These are phyloP conservation scores for Neltuma alba DNA, from an alignment of 306 rosid species.

Conservation along the genomic window DNA sequence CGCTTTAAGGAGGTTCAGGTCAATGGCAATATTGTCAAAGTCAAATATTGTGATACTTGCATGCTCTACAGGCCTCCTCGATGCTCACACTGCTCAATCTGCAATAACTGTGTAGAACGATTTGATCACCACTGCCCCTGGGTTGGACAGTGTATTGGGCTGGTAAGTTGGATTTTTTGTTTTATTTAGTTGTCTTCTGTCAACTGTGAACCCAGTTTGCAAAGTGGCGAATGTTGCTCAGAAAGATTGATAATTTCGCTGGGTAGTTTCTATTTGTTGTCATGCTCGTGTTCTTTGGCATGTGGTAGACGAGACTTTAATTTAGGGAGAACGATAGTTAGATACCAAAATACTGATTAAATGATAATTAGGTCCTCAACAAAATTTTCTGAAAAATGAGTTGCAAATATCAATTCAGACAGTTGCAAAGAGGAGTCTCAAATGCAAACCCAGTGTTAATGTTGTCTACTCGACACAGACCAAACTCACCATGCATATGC, in stretches of 20 bases:
- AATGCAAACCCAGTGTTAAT: no score
- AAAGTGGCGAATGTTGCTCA: not conserved
- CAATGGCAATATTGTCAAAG: constrained; percentile 72
- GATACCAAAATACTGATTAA: no score
- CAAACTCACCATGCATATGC: not conserved
- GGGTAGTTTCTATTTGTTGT: constrained; percentile 14
- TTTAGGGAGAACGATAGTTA: no score
- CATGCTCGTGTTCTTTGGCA: not conserved
- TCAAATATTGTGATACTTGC: constrained; percentile 97
- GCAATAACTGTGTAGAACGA: constrained; percentile 95
- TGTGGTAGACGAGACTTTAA: not conserved
- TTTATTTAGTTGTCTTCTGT: not conserved
- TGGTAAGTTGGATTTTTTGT: constrained; percentile 58
- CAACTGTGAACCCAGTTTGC: not conserved
- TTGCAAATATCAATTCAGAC: no score
- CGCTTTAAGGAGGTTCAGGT: constrained; percentile 90
- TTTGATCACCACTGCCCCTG: constrained; percentile 99
- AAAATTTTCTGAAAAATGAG: no score
- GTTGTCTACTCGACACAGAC: not conserved
- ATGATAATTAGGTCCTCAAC: no score
- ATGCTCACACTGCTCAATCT: constrained; percentile 97
- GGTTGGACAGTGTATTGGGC: constrained; percentile 99
- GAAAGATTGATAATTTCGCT: not conserved
- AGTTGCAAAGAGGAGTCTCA: no score
- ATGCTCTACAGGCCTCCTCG: constrained; percentile 99